Evolutionary conservation across 202 grass and related monocot genomes (phyloP).

Genomic region (Elaeis oleifera): DNA sequence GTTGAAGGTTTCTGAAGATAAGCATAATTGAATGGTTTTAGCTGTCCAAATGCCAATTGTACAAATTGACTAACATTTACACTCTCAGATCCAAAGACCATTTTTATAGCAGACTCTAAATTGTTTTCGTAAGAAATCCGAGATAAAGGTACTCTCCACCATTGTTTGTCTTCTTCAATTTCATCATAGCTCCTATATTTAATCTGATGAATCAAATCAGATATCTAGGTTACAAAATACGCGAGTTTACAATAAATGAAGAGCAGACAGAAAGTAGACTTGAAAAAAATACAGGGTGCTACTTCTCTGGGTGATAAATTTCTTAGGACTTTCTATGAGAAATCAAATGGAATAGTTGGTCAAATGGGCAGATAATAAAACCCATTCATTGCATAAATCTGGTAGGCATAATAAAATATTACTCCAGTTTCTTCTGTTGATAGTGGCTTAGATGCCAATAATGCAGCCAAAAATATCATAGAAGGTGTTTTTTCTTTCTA

Average conservation of each 20-base stretch:
- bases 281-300: not conserved
- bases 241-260: not conserved
- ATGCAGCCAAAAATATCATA: no score
- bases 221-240: no score
- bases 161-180: slow-evolving; percentile 72
- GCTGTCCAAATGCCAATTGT: slow-evolving; percentile 78
- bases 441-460: no score
- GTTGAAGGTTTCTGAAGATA: slow-evolving; percentile 48
- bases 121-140: slow-evolving; percentile 66
- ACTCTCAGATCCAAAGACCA: slow-evolving; percentile 71
- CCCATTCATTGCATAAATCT: not conserved
- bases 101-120: slow-evolving; percentile 63
- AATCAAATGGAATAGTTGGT: not conserved
- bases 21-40: slow-evolving; percentile 53
- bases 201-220: slow-evolving; percentile 33
- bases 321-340: not conserved
- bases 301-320: not conserved
- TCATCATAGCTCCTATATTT: slow-evolving; percentile 83
- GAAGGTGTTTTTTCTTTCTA: no score
- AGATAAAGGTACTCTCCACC: slow-evolving; percentile 83
- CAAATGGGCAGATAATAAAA: not conserved
- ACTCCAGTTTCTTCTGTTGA: no score
- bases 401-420: not conserved
- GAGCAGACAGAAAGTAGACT: not conserved
- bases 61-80: slow-evolving; percentile 89